Evolutionary conservation across 1,139 yeast genomes (phyloP).

Genomic region (Hyphopichia buzzinii): DNA sequence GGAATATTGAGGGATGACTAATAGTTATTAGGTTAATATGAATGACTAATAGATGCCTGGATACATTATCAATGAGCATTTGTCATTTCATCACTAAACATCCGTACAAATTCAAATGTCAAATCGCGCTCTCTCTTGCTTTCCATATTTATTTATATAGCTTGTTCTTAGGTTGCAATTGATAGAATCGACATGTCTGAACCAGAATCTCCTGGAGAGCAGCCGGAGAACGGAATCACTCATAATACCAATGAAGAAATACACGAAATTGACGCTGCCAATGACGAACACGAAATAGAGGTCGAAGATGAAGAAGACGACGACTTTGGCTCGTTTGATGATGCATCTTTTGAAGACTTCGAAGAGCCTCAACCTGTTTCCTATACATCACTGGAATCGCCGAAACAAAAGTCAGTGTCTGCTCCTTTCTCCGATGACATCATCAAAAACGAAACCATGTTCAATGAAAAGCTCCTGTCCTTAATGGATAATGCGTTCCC

Average conservation of each 20-base stretch:
- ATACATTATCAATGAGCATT: too few relatives aligned
- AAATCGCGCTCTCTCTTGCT: too few relatives aligned
- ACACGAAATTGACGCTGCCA: not conserved
- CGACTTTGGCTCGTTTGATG: constrained; percentile 43
- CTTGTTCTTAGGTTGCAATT: too few relatives aligned
- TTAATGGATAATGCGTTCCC: constrained; percentile 24
- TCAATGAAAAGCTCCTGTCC: constrained; percentile 15
- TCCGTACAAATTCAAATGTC: too few relatives aligned
- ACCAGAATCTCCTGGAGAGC: too few relatives aligned
- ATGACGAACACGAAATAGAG: constrained; percentile 4
- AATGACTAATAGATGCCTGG: too few relatives aligned
- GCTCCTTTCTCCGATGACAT: constrained; percentile 15
- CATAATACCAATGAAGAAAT: not conserved
- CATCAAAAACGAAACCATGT: constrained; percentile 12
- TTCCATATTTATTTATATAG: too few relatives aligned
- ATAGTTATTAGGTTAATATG: too few relatives aligned
- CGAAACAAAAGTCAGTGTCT: not conserved
- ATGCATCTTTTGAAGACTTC: constrained; percentile 38
- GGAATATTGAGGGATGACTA: too few relatives aligned
- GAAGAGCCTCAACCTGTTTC: constrained; percentile 10
- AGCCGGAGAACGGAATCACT: not conserved
- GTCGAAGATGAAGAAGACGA: constrained; percentile 26
- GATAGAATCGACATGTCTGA: too few relatives aligned
- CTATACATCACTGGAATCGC: not conserved
- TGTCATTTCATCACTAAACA: too few relatives aligned